Percentiles rank a stretch among this genome's conserved stretches.
Evolutionary conservation across 768 basidiomycete genomes (phyloP).

Genomic region (Leccinum rimulosum): DNA sequence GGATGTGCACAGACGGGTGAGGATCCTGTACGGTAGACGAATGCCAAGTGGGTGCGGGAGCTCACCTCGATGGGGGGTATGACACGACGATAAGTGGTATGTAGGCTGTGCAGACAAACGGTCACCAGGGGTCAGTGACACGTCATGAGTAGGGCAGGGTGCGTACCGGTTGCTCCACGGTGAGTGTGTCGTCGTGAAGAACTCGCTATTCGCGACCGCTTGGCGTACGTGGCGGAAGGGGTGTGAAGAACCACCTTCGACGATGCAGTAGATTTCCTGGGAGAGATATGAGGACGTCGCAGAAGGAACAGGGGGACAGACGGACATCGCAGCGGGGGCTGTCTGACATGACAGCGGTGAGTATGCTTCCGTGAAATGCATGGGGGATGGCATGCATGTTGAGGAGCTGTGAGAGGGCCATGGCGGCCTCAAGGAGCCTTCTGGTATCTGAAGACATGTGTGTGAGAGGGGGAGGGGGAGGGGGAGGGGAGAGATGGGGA

Average conservation of each 20-base stretch:
- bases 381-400: slow-evolving; percentile 59
- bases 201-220: slow-evolving; percentile 60
- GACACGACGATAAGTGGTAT: slow-evolving; percentile 68
- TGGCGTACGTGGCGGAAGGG: slow-evolving; percentile 81
- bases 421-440: slow-evolving; percentile 75
- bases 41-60: neutral
- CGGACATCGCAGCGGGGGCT: slow-evolving; percentile 63
- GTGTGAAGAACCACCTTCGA: slow-evolving; percentile 69
- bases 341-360: slow-evolving; percentile 68
- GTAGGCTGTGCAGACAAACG: slow-evolving; percentile 47
- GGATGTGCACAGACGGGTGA: slow-evolving; percentile 5
- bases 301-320: slow-evolving; percentile 12
- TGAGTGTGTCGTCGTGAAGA: slow-evolving; percentile 66
- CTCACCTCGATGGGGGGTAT: slow-evolving; percentile 78
- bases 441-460: slow-evolving; percentile 64
- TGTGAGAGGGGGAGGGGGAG: slow-evolving; percentile 14
- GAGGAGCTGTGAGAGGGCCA: slow-evolving; percentile 68
- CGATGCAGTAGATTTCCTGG: slow-evolving; percentile 84
- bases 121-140: slow-evolving; percentile 8
- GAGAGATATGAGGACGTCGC: slow-evolving; percentile 8
- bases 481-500: slow-evolving; percentile 33
- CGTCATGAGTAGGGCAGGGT: slow-evolving; percentile 1
- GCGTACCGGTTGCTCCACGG: slow-evolving; percentile 84
- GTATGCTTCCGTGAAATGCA: slow-evolving; percentile 76
- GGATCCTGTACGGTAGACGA: neutral